A percentile compares a stretch with the other conserved stretches of the same genome.
phyloP scores from a whole-genome alignment of 306 rosid genomes.

The Myrica gale region DNA sequence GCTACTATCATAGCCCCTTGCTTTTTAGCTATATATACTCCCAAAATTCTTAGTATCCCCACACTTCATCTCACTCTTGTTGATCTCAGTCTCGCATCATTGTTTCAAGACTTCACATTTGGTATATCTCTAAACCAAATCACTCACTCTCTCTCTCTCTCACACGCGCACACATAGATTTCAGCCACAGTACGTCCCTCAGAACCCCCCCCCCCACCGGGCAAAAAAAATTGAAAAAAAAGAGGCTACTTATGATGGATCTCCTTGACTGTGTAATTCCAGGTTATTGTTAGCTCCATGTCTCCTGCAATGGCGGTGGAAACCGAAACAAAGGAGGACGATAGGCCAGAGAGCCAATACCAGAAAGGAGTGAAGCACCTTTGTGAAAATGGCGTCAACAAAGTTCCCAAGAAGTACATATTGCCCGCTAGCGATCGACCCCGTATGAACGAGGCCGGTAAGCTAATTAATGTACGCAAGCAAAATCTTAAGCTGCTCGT shows the following conservation, averaged over 20 bases:
- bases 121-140: not conserved
- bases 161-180: not conserved
- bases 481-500: slow-evolving; percentile 53
- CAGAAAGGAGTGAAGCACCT: slow-evolving; percentile 76
- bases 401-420: slow-evolving; percentile 60
- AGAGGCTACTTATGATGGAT: not conserved
- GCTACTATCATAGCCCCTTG: slow-evolving; percentile 28
- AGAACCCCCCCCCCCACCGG: not conserved
- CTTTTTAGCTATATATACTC: slow-evolving; percentile 18
- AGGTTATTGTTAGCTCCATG: slow-evolving; percentile 25
- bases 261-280: not conserved
- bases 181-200: too few species aligned
- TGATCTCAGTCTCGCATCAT: slow-evolving; percentile 7
- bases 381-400: slow-evolving; percentile 51
- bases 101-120: slow-evolving; percentile 1
- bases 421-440: slow-evolving; percentile 66
- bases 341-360: slow-evolving; percentile 27
- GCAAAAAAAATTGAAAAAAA: too few species aligned
- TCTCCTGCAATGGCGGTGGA: slow-evolving; percentile 50
- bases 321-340: not conserved
- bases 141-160: slow-evolving; percentile 3
- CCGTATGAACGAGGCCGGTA: not conserved
- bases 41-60: slow-evolving; percentile 4
- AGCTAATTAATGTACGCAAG: slow-evolving; percentile 14
- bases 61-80: slow-evolving; percentile 14